Conservation (phyloP, 768 basidiomycete genomes). For the Amanita pallidorosea region DNA sequence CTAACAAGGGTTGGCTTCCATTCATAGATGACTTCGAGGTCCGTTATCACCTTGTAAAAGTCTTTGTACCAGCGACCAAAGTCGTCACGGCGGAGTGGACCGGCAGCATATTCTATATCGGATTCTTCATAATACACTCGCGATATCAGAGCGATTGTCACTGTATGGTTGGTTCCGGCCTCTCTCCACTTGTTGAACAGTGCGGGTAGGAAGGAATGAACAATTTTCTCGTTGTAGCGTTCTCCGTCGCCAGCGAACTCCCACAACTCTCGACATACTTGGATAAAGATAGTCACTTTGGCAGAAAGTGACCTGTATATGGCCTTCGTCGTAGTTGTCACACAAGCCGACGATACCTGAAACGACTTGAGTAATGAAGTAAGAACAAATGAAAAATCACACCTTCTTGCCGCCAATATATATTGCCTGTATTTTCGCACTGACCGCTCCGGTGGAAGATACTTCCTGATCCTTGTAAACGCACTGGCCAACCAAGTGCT, state of each 20-base stretch:
- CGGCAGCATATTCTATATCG: constrained; percentile 75
- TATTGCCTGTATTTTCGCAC: constrained; percentile 74
- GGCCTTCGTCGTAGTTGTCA: constrained; percentile 76
- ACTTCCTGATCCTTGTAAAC: constrained; percentile 80
- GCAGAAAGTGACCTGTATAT: constrained; percentile 89
- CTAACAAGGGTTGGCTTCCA: constrained; percentile 82
- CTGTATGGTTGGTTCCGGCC: constrained; percentile 81
- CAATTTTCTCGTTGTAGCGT: constrained; percentile 93
- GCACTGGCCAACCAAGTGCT: constrained; percentile 70
- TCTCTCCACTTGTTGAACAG: constrained; percentile 81
- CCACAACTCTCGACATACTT: constrained; percentile 94
- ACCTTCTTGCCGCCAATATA: constrained; percentile 64
- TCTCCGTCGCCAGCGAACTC: constrained; percentile 96
- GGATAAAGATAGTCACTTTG: constrained; percentile 88
- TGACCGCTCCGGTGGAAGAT: constrained; percentile 71
- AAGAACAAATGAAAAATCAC: constrained; percentile 8
- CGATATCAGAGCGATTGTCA: constrained; percentile 90
- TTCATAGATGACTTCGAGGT: constrained; percentile 78
- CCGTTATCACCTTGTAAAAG: constrained; percentile 92
- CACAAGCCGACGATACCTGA: constrained; percentile 72
- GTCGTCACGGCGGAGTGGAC: constrained; percentile 68
- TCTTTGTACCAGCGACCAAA: constrained; percentile 83
- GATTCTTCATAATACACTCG: constrained; percentile 80
- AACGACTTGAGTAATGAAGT: not conserved
- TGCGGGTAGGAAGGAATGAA: constrained; percentile 89